Conservation (phyloP, 2,329 filamentous ascomycete genomes). For the Leptographium procerum region DNA sequence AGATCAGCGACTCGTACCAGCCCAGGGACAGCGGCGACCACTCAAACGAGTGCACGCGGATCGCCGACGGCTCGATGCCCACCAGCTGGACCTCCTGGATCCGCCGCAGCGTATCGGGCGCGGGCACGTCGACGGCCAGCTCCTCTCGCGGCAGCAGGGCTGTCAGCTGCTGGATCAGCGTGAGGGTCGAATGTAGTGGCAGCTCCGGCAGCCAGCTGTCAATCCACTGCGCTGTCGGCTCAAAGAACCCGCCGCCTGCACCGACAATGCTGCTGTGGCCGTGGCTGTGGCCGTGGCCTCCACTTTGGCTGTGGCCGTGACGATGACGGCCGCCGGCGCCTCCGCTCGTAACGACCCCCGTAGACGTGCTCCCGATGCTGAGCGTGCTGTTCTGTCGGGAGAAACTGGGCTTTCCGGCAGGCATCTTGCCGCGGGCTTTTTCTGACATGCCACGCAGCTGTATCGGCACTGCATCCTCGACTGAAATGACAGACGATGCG, state of each 20-base stretch:
- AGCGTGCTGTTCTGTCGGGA: slow-evolving; percentile 84
- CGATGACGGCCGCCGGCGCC: not conserved
- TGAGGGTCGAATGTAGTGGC: slow-evolving; percentile 76
- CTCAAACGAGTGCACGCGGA: slow-evolving; percentile 78
- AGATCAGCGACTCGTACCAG: slow-evolving; percentile 92
- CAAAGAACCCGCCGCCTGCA: slow-evolving; percentile 38
- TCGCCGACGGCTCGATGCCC: slow-evolving; percentile 61
- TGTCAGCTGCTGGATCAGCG: slow-evolving; percentile 57
- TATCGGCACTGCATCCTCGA: slow-evolving; percentile 69
- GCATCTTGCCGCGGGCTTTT: slow-evolving; percentile 93
- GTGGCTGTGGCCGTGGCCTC: not conserved
- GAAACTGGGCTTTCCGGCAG: slow-evolving; percentile 68
- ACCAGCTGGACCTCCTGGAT: slow-evolving; percentile 53
- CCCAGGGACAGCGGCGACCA: slow-evolving; percentile 85
- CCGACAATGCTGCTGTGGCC: not conserved
- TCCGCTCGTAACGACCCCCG: not conserved
- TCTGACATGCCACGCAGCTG: slow-evolving; percentile 91
- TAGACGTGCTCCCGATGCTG: slow-evolving; percentile 57
- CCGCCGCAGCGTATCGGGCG: slow-evolving; percentile 26
- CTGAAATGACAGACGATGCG: slow-evolving; percentile 56
- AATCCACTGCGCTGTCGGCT: slow-evolving; percentile 75
- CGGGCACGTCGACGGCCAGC: slow-evolving; percentile 19
- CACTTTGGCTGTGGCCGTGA: not conserved
- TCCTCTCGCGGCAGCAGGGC: slow-evolving; percentile 43
- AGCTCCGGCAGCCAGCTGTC: slow-evolving; percentile 89